Base-by-base conservation (phyloP, 768 basidiomycete species). In the Lactarius trivialis region DNA sequence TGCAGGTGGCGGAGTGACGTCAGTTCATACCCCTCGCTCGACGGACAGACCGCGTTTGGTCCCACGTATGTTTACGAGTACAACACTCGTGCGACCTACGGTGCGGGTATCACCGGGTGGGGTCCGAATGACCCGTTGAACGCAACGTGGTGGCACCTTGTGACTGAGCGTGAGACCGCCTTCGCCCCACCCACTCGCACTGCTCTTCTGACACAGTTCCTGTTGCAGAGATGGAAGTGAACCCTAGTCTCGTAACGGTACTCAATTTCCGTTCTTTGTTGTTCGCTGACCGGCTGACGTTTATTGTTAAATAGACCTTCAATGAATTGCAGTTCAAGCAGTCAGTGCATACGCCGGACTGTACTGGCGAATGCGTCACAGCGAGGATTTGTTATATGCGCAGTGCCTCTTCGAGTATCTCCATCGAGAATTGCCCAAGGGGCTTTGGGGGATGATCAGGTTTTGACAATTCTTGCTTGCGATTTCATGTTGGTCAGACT, bases 121-220 rank as follows among this genome's bases (percentile, higher is more conserved):
- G 75, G 77, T 30, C 70, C 74, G 3, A 76, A 78, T 58, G 88
- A 88, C 69, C 89, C 89, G 0, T 72, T 91, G 64, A 91, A 91
- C 63, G 86, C 86, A 7, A 90, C 89, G 11, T 91, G 86, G 85
- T 91, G 89, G 89, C 89, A 90, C 67, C 80, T 72, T 51, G 86
- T 91, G 45, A 90, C 89, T 11, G 87, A 89, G 73, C 80, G 86
- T 85, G 60, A 65, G 78, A 74, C 4, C 15, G 2, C 55, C 21
- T 36, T 61, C 30, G 15, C 9, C 37, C 28, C 28, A 30, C 51
- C 30, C 19, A 14, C 36, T 41, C 55, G 3, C 37, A n/a, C 26
- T 50, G 19, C n/a, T 26, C 41, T 30, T n/a, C 55, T 60, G 33
- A 65, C 24, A 21, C 15, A 2, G 33, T 59, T 26, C 39, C 32